phyloP scores from a whole-genome alignment of 805 yeast species.

The Wickerhamiella azyma region DNA sequence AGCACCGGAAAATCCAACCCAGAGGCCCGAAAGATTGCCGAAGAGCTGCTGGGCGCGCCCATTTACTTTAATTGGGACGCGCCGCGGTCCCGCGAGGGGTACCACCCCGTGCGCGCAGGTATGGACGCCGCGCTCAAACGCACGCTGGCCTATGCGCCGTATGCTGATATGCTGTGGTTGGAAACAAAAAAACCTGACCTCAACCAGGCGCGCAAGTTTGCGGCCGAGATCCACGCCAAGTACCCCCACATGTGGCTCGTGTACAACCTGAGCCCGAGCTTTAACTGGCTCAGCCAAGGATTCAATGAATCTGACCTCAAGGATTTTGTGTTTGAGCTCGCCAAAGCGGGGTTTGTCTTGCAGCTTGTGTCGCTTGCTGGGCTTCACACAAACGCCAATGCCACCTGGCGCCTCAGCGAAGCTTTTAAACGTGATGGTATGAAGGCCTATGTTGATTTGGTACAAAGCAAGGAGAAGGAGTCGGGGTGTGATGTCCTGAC shows the following conservation, averaged over 20 bases:
- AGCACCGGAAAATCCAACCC: conserved; percentile 24
- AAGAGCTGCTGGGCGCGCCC: conserved; percentile 22
- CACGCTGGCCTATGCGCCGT: conserved; percentile 41
- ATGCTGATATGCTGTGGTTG: conserved; percentile 47
- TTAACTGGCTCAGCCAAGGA: conserved; percentile 48
- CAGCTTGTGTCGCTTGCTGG: conserved; percentile 53
- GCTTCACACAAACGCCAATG: conserved; percentile 38
- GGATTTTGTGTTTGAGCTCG: conserved; percentile 40
- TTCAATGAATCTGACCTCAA: conserved; percentile 34
- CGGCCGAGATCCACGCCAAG: conserved; percentile 32
- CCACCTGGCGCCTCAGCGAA: conserved; percentile 38
- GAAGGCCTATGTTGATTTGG: conserved; percentile 42
- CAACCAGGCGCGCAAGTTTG: conserved; percentile 35
- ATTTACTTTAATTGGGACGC: conserved; percentile 45
- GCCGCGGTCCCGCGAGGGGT: conserved; percentile 46
- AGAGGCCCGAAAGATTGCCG: conserved; percentile 21
- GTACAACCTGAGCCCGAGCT: conserved; percentile 47
- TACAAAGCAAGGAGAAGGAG: conserved; percentile 36
- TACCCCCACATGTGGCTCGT: conserved; percentile 44
- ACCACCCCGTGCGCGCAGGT: conserved; percentile 36
- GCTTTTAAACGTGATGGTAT: conserved; percentile 41
- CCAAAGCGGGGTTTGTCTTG: conserved; percentile 41
- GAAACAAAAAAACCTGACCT: conserved; percentile 49
- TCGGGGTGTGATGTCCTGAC: conserved; percentile 39
- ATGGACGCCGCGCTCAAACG: conserved; percentile 43